phyloP scores from a whole-genome alignment of 2,329 filamentous ascomycete species.

The Pyrenophora teres region DNA sequence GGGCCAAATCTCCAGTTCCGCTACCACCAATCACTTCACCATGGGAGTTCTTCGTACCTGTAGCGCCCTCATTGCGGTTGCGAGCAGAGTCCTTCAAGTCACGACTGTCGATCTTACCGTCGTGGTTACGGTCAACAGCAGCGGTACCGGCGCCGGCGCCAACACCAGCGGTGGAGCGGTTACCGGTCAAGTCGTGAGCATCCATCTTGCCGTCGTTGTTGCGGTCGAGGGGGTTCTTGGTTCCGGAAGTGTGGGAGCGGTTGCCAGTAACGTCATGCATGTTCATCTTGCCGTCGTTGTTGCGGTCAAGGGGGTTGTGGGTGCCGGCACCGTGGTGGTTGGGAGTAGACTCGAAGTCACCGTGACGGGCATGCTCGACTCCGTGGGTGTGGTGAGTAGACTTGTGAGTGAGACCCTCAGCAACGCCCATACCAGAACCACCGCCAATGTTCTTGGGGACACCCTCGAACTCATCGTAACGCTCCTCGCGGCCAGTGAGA shows the following conservation, averaged over 20 bases:
- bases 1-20: slow-evolving; percentile 5
- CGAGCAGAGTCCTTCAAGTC: slow-evolving; percentile 9
- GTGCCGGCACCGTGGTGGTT: slow-evolving; percentile 9
- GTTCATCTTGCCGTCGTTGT: slow-evolving; percentile 8
- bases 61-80: slow-evolving; percentile 12
- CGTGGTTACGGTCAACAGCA: slow-evolving; percentile 3
- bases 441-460: slow-evolving; percentile 60
- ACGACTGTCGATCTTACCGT: slow-evolving; percentile 6
- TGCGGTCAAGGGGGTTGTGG: slow-evolving; percentile 13
- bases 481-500: slow-evolving; percentile 60
- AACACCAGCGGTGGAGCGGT: slow-evolving; percentile 1
- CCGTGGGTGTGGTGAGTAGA: slow-evolving; percentile 13
- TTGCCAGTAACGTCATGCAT: slow-evolving; percentile 12
- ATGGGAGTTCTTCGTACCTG: slow-evolving; percentile 10
- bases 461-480: slow-evolving; percentile 65
- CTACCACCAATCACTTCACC: slow-evolving; percentile 9
- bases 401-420: slow-evolving; percentile 25
- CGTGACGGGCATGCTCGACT: slow-evolving; percentile 19
- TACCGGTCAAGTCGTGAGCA: slow-evolving; percentile 10
- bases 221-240: slow-evolving; percentile 4
- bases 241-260: slow-evolving; percentile 1
- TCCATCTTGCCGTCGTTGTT: slow-evolving; percentile 8
- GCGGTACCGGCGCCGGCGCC: background rate
- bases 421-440: slow-evolving; percentile 19
- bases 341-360: slow-evolving; percentile 19